Evolutionary conservation across 2,329 filamentous ascomycete species (phyloP), one percentile per base, ranked within the genome.

Genomic region (Conoideocrella luteorostrata): DNA sequence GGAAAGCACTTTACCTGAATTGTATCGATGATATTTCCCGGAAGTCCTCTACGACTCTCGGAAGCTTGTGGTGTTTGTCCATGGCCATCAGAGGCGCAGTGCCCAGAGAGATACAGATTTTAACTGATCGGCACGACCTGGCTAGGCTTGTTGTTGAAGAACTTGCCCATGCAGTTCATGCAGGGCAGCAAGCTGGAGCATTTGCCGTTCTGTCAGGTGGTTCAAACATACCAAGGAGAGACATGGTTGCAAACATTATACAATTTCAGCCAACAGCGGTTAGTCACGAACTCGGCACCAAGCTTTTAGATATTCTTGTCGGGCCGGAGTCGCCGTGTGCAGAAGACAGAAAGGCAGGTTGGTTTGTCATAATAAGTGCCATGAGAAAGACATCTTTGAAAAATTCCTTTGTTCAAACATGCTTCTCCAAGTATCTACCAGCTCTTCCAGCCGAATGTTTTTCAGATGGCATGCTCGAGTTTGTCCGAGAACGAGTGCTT

Each of bases 221-320:
- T 39, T 67, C 63, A 47, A 82, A 70, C 50, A 60, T 55, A 52
- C 78, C 68, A 46, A 81, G 71, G 45, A 78, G 72, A 50, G 80
- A 76, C 42, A 73, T 80, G 35, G 74, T 80, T 41, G 66, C 63
- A 43, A 67, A 64, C 34, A 71, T 89, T 29, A 75, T 91, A 26
- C 64, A 67, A 26, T 67, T 79, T 41, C 75, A 78, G n/a, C 74
- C 84, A 1, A 66, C 72, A 7, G 75, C 78, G 0, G 75, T 95
- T 37, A 74, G 78, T 0, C 56, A 69, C 3, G 75, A 83, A 2
- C 69, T 86, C 4, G 81, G 83, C 13, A 67, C 70, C 33, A 70
- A 69, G 11, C 71, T 95, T 2, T 95, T 88, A 87, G 71, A 83
- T 45, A 69, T 83, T 30, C 70, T 93, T 21, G 79, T 95, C 38